Conservation (phyloP, 2,329 filamentous ascomycete genomes). For the Exophiala sideris region DNA sequence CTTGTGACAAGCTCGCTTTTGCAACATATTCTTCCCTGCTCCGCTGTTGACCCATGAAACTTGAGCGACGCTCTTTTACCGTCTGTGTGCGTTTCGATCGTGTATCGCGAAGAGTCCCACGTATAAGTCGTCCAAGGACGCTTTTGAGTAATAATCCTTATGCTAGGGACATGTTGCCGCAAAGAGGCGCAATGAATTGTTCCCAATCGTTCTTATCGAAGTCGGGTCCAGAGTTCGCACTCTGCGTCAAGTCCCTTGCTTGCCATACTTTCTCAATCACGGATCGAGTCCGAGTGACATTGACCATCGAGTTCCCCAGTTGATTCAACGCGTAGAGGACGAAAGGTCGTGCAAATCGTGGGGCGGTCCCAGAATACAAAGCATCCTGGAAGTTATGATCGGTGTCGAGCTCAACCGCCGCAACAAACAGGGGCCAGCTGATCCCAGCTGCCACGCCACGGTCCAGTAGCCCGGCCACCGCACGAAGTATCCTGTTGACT, state of each 20-base stretch:
- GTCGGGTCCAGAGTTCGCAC: not conserved
- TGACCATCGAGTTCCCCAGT: constrained; percentile 43
- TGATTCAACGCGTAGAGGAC: constrained; percentile 41
- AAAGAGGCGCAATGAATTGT: constrained; percentile 13
- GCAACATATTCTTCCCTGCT: no score
- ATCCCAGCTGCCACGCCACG: constrained; percentile 3
- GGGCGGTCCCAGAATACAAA: constrained; percentile 21
- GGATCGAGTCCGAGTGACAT: constrained; percentile 44
- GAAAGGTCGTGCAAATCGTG: constrained; percentile 37
- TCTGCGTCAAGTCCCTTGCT: constrained; percentile 36
- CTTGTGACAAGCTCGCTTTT: no score
- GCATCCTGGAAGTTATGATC: constrained; percentile 37
- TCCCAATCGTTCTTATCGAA: constrained; percentile 9
- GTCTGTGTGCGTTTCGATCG: no score
- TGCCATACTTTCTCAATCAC: constrained; percentile 51
- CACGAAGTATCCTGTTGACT: constrained; percentile 1
- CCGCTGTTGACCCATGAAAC: no score
- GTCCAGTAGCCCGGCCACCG: constrained; percentile 1
- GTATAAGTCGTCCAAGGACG: no score
- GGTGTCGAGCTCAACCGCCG: constrained; percentile 11
- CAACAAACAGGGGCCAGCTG: constrained; percentile 13
- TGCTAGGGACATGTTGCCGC: constrained; percentile 17
- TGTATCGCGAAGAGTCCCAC: no score
- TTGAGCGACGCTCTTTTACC: no score
- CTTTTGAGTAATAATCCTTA: not conserved